Evolutionary conservation across 306 rosid genomes (phyloP).

Genomic region (Pyrus betulifolia): DNA sequence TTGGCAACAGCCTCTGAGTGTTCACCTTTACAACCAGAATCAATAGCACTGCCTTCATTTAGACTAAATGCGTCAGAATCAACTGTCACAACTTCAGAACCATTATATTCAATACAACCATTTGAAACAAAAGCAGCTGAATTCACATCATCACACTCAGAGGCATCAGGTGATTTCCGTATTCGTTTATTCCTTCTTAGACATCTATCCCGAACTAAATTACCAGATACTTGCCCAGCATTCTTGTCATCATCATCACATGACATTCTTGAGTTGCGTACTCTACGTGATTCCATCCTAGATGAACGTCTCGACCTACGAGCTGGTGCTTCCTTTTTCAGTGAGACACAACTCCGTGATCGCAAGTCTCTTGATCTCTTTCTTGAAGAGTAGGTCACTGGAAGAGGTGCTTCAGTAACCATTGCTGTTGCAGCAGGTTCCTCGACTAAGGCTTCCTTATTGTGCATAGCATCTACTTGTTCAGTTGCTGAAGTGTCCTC

Average conservation of each 20-base stretch:
- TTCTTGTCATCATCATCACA: slow-evolving; percentile 30
- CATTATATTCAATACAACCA: slow-evolving; percentile 62
- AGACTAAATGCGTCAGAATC: slow-evolving; percentile 67
- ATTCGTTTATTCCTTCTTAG: slow-evolving; percentile 37
- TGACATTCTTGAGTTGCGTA: slow-evolving; percentile 29
- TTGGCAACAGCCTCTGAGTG: slow-evolving; percentile 41
- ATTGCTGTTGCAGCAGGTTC: slow-evolving; percentile 34
- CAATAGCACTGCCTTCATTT: slow-evolving; percentile 64
- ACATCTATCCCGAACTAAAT: slow-evolving; percentile 34
- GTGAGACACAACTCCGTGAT: slow-evolving; percentile 30
- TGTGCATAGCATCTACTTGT: slow-evolving; percentile 29
- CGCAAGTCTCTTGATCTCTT: slow-evolving; percentile 51
- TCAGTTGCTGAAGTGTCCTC: slow-evolving; percentile 42
- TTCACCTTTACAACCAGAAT: slow-evolving; percentile 60
- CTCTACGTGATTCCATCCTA: slow-evolving; percentile 37
- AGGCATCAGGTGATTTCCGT: slow-evolving; percentile 56
- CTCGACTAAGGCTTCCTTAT: slow-evolving; percentile 33
- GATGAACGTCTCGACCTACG: slow-evolving; percentile 64
- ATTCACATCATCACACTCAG: slow-evolving; percentile 53
- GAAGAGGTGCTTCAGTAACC: slow-evolving; percentile 38
- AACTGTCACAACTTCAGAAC: slow-evolving; percentile 60
- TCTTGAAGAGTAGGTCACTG: slow-evolving; percentile 42
- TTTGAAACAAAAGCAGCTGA: slow-evolving; percentile 46
- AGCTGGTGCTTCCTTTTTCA: slow-evolving; percentile 30
- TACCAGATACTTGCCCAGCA: slow-evolving; percentile 25